phyloP scores from a whole-genome alignment of 177 flowering plant species.

The Tripterygium wilfordii region DNA sequence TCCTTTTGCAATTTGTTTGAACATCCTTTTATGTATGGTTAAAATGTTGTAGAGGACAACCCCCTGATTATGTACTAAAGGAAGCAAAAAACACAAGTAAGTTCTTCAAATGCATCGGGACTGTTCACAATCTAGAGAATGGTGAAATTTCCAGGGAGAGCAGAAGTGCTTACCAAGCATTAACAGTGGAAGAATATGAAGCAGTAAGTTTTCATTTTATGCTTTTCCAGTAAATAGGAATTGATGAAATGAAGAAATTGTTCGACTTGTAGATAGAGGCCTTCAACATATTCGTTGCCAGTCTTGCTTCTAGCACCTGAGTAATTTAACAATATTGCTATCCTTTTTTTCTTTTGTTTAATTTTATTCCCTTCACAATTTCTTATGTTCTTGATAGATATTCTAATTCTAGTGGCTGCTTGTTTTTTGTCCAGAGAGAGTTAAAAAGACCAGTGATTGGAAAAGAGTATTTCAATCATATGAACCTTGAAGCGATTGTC shows the following conservation, averaged over 20 bases:
- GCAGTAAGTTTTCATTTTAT: conserved; percentile 52
- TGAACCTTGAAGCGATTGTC: conserved; percentile 80
- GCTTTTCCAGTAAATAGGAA: not conserved
- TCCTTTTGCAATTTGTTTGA: conserved; percentile 1
- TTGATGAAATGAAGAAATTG: not conserved
- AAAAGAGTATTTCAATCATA: conserved; percentile 77
- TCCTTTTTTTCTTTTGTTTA: not conserved
- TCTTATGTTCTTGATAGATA: not conserved
- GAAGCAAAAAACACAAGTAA: conserved; percentile 80
- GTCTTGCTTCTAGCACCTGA: not conserved
- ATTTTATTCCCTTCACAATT: too few species aligned
- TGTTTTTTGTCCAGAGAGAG: conserved; percentile 55
- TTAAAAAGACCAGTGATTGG: conserved; percentile 72
- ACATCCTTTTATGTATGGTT: conserved; percentile 8
- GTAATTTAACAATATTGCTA: not conserved
- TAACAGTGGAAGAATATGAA: conserved; percentile 85
- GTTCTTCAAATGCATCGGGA: conserved; percentile 81
- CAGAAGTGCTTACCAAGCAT: conserved; percentile 59
- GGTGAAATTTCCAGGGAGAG: conserved; percentile 34
- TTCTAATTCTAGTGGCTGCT: not conserved
- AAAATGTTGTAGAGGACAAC: conserved; percentile 62
- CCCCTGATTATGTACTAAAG: conserved; percentile 87
- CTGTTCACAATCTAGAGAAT: conserved; percentile 39
- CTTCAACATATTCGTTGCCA: not conserved
- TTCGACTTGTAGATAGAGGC: not conserved